Conservation (phyloP, 2,329 filamentous ascomycete genomes). For the Calonectria crousiana region DNA sequence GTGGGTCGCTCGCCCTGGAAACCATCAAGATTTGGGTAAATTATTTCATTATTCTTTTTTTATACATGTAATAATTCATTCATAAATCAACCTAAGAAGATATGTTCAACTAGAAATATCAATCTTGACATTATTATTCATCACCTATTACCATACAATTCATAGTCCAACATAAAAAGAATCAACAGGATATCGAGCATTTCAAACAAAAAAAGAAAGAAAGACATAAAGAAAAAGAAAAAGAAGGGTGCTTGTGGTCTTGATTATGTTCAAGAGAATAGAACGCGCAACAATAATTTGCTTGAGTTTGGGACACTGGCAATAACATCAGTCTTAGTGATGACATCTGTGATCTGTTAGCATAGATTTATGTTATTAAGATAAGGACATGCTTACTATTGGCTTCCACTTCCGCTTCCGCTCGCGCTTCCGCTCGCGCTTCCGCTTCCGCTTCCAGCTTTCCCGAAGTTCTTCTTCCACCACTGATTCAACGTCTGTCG, state of each 20-base stretch:
- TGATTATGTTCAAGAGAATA: background rate
- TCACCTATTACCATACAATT: background rate
- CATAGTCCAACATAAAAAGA: background rate
- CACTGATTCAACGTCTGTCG: background rate
- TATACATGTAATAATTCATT: background rate
- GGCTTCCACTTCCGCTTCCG: too few relatives aligned
- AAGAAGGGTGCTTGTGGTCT: too few relatives aligned
- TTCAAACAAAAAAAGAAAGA: background rate
- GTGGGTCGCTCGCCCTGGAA: background rate
- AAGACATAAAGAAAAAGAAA: too few relatives aligned
- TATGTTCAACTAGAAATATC: background rate
- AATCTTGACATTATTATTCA: background rate
- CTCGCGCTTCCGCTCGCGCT: too few relatives aligned
- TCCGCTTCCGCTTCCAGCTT: background rate
- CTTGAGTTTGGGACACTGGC: background rate
- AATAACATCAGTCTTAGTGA: background rate
- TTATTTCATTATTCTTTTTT: background rate
- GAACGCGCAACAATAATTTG: background rate
- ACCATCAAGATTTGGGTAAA: background rate
- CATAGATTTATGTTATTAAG: background rate
- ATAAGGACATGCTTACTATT: background rate
- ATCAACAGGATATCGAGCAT: background rate
- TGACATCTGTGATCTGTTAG: background rate
- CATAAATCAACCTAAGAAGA: background rate
- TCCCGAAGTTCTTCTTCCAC: background rate